phyloP scores from a whole-genome alignment of 805 yeast genomes.

The Barnettozyma sucrosica region DNA sequence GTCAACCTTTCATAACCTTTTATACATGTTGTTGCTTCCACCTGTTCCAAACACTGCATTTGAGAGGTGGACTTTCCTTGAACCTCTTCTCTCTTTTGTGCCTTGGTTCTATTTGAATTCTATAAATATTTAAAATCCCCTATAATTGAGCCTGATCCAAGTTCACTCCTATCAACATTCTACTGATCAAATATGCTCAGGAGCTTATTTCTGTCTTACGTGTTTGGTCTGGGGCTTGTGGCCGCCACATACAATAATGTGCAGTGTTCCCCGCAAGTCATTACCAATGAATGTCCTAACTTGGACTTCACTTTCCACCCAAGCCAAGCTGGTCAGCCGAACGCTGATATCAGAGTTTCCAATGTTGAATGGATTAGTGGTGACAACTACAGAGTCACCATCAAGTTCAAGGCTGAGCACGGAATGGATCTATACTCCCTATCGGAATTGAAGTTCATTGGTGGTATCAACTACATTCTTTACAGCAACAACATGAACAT shows the following conservation, averaged over 20 bases:
- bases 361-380: slow-evolving; percentile 2
- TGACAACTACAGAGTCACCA: slow-evolving; percentile 5
- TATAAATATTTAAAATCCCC: too few species aligned
- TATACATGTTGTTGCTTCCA: background rate
- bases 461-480: background rate
- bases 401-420: slow-evolving; percentile 2
- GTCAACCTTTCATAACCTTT: background rate
- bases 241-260: background rate
- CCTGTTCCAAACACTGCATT: background rate
- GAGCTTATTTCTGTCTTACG: background rate
- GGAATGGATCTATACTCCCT: background rate
- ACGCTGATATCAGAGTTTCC: slow-evolving; percentile 3
- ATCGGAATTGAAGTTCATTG: slow-evolving; percentile 8
- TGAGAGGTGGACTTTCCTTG: background rate
- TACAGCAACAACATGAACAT: background rate
- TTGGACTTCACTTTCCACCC: slow-evolving; percentile 1
- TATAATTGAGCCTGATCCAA: too few species aligned
- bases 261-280: background rate
- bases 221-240: background rate
- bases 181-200: background rate
- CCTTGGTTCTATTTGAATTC: background rate
- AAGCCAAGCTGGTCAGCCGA: background rate
- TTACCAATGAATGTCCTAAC: background rate
- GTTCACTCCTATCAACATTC: too few species aligned
- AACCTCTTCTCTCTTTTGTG: too few species aligned